Conservation (phyloP, 768 basidiomycete species). For the Rickenella mellea region DNA sequence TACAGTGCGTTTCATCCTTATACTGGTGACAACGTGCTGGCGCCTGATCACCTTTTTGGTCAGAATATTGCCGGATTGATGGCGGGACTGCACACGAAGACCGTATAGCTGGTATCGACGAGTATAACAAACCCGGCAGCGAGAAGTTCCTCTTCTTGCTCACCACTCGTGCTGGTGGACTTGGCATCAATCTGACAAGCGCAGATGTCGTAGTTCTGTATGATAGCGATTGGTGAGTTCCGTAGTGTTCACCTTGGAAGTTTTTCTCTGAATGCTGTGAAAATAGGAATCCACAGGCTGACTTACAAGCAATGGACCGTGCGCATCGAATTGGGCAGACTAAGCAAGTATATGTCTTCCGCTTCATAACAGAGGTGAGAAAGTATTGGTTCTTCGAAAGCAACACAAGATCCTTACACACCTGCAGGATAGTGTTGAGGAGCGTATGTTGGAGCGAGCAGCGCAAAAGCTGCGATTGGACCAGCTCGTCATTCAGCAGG, state of each 20-base stretch:
- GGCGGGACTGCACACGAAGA: constrained; percentile 95
- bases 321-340: constrained; percentile 96
- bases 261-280: neutral
- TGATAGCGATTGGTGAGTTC: constrained; percentile 83
- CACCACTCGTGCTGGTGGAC: constrained; percentile 92
- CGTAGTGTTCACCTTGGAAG: constrained; percentile 3
- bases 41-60: neutral
- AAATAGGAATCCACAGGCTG: constrained; percentile 92
- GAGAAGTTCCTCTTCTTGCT: constrained; percentile 96
- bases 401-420: neutral
- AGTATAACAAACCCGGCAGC: constrained; percentile 89
- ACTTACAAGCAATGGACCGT: constrained; percentile 97
- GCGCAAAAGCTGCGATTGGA: constrained; percentile 93
- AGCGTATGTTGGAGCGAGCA: constrained; percentile 88
- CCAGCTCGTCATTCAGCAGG: constrained; percentile 96
- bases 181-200: constrained; percentile 92
- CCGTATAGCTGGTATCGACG: constrained; percentile 91
- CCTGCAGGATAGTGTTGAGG: constrained; percentile 76
- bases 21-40: neutral
- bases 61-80: constrained; percentile 95
- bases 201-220: constrained; percentile 95
- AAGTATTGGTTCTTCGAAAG: constrained; percentile 1
- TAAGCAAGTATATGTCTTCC: constrained; percentile 94
- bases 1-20: constrained; percentile 53
- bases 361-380: constrained; percentile 91